These are phyloP conservation scores for Penicillium salamii DNA, from an alignment of 495 filamentous ascomycete genomes.

Conservation along the genomic window DNA sequence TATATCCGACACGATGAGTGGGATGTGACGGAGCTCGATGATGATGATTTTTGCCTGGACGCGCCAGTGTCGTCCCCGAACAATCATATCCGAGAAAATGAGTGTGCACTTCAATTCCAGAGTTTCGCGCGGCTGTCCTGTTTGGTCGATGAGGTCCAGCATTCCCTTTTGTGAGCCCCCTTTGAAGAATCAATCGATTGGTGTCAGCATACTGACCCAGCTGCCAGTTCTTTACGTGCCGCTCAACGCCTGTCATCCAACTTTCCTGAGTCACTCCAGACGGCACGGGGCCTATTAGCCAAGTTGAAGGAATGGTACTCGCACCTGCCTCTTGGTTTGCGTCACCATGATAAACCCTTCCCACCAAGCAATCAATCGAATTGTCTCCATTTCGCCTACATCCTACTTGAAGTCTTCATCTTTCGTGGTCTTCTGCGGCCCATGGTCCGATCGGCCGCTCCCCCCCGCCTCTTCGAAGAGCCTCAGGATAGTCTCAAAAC, in stretches of 20 bases:
- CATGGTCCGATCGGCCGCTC: slow-evolving; percentile 13
- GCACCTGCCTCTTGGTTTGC: slow-evolving; percentile 1
- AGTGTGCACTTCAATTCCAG: background rate
- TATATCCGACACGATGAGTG: slow-evolving; percentile 61
- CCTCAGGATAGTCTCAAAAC: background rate
- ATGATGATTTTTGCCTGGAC: slow-evolving; percentile 55
- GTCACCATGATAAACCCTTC: background rate
- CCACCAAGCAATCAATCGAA: slow-evolving; percentile 4
- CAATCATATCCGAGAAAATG: background rate
- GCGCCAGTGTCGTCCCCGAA: background rate
- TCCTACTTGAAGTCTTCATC: slow-evolving; percentile 12
- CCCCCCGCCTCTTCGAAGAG: slow-evolving; percentile 10
- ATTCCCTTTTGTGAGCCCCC: slow-evolving; percentile 6
- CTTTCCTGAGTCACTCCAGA: slow-evolving; percentile 13
- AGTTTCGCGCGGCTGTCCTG: background rate
- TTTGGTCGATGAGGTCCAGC: slow-evolving; percentile 13
- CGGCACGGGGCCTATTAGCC: slow-evolving; percentile 8
- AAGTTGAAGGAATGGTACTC: slow-evolving; percentile 14
- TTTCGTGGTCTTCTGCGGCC: slow-evolving; percentile 16
- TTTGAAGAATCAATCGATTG: background rate
- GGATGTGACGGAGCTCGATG: slow-evolving; percentile 63
- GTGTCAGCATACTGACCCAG: background rate
- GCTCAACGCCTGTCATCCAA: slow-evolving; percentile 13
- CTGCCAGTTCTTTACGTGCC: slow-evolving; percentile 6
- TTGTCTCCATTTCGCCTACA: slow-evolving; percentile 14